These are phyloP conservation scores for Coniochaeta ligniaria DNA, from an alignment of 2,329 filamentous ascomycete species.

Conservation along the genomic window DNA sequence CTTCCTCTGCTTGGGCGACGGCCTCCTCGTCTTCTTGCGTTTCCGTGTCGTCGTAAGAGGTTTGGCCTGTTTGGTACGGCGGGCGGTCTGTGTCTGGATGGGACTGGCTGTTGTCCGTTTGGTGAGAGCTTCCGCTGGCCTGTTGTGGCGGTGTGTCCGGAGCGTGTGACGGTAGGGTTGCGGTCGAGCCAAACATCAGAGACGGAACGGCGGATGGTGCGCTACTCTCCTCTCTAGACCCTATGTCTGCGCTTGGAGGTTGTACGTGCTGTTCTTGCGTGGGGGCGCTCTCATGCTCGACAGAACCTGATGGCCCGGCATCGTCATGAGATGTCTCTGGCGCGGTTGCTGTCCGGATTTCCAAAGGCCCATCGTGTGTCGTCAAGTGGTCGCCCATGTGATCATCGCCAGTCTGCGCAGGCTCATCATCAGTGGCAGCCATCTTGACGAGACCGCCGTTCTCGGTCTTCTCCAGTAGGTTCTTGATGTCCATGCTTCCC, in stretches of 20 bases:
- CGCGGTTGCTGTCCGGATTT: neutral
- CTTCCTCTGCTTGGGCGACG: slow-evolving; percentile 16
- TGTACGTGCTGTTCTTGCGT: neutral
- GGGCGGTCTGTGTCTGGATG: neutral
- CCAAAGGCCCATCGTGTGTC: neutral
- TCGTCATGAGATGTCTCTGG: neutral
- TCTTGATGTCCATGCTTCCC: neutral
- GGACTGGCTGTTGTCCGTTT: neutral
- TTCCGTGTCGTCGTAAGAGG: neutral
- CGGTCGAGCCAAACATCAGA: neutral
- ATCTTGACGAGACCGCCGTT: neutral
- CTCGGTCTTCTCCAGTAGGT: neutral
- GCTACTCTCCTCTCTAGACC: neutral
- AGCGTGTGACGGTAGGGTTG: neutral
- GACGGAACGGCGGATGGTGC: neutral
- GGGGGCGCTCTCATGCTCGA: neutral
- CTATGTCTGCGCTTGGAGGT: neutral
- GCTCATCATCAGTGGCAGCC: neutral
- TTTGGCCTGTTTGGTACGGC: neutral
- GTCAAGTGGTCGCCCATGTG: neutral
- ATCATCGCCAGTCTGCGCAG: neutral
- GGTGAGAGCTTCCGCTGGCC: neutral
- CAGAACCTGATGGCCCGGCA: neutral
- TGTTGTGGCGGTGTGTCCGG: neutral
- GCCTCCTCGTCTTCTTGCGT: slow-evolving; percentile 12